A percentile compares a stretch with the other conserved stretches of the same genome.
phyloP scores from a whole-genome alignment of 768 basidiomycete species.

The Russula sp. region DNA sequence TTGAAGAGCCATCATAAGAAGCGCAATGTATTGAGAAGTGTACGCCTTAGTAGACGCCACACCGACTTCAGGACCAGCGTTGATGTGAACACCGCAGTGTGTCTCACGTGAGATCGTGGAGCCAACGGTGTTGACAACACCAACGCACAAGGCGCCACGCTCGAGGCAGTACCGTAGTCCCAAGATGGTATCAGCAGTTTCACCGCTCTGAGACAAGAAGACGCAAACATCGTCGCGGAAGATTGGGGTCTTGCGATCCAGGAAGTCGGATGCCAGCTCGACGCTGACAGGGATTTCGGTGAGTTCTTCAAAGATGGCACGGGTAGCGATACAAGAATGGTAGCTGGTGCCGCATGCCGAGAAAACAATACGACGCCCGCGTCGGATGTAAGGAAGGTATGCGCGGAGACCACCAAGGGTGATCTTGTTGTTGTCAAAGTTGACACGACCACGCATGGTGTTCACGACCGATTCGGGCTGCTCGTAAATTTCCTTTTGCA shows the following conservation, averaged over 20 bases:
- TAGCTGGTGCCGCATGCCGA: conserved; percentile 98
- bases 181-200: conserved; percentile 97
- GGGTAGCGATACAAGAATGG: conserved; percentile 94
- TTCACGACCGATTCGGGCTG: conserved; percentile 99
- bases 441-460: conserved; percentile 99
- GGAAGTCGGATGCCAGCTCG: conserved; percentile 96
- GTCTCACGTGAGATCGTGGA: conserved; percentile 97
- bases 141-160: conserved; percentile 92
- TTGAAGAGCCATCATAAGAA: conserved; percentile 98
- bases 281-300: conserved; percentile 98
- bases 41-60: conserved; percentile 99
- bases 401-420: conserved; percentile 94
- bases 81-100: conserved; percentile 99
- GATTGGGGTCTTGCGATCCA: conserved; percentile 98
- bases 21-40: conserved; percentile 97
- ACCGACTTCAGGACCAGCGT: conserved; percentile 98
- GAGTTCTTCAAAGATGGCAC: conserved; percentile 97
- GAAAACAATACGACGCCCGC: conserved; percentile 92
- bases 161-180: conserved; percentile 96
- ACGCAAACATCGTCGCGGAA: conserved; percentile 98
- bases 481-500: conserved; percentile 99
- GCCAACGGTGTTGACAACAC: conserved; percentile 98
- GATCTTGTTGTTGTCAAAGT: conserved; percentile 89
- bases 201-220: conserved; percentile 96
- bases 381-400: conserved; percentile 93